phyloP scores from a whole-genome alignment of 1,139 yeast genomes.

The Williopsis jadinii region DNA sequence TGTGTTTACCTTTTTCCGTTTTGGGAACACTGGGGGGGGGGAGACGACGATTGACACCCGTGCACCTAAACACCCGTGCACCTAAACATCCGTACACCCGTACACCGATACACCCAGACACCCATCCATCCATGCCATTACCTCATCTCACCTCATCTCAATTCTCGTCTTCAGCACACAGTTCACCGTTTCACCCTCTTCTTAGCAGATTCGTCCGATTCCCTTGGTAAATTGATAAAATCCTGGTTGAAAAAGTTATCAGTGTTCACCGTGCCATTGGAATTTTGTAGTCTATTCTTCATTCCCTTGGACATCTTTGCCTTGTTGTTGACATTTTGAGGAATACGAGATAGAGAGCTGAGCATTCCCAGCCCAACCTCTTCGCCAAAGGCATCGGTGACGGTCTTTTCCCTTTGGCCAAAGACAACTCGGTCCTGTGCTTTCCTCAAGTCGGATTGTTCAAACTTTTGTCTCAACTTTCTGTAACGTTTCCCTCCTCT shows the following conservation, averaged over 20 bases:
- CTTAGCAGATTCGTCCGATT: neutral
- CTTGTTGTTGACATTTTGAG: constrained; percentile 34
- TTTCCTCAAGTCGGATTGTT: constrained; percentile 72
- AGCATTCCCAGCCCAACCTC: constrained; percentile 82
- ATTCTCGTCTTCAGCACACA: too few relatives aligned
- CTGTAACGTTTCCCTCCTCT: constrained; percentile 83
- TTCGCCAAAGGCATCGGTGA: constrained; percentile 64
- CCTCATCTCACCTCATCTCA: too few relatives aligned
- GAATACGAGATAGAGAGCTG: constrained; percentile 22
- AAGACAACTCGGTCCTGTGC: constrained; percentile 83
- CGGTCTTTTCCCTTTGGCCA: constrained; percentile 63
- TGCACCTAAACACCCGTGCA: too few relatives aligned
- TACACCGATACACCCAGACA: too few relatives aligned
- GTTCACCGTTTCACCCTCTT: constrained; percentile 6
- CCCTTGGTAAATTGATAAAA: constrained; percentile 13
- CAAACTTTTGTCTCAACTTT: constrained; percentile 74
- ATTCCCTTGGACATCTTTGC: constrained; percentile 51
- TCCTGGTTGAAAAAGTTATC: constrained; percentile 16
- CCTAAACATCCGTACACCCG: too few relatives aligned
- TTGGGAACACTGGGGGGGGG: constrained; percentile 1
- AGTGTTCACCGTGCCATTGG: constrained; percentile 4
- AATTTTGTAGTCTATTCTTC: constrained; percentile 34
- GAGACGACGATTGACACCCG: too few relatives aligned
- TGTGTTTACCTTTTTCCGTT: constrained; percentile 7
- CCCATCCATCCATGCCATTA: too few relatives aligned